Evolutionary conservation across 1,284 basidiomycete genomes (phyloP), one percentile per base, ranked within the genome.

Genomic region (Tylopilus sp.): DNA sequence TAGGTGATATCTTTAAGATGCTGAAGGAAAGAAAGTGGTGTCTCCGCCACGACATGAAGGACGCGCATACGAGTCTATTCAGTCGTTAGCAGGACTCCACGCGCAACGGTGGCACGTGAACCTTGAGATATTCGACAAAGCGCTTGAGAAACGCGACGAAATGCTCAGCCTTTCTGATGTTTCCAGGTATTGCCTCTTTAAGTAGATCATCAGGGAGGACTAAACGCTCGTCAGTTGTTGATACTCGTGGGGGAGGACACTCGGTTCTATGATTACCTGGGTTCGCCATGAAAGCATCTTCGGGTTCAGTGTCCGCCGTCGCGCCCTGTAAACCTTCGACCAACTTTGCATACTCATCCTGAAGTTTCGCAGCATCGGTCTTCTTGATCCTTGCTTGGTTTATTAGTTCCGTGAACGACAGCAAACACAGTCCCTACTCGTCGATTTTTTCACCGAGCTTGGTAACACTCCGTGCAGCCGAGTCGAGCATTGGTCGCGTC

Each of bases 1-100:
- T 93, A 99, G 11, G 97, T 99, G 59, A 99, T 97, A 63, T 99
- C 97, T 70, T 97, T 99, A 41, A 99, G 76, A 71, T 99, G 97
- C 62, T 98, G 97, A 36, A 99, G 72, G 70, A 99, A 99, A 2
- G 95, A 98, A n/a, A 92, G 75, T 0, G 97, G 97, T 4, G 97
- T 99, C 69, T 99, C 97, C n/a, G 97, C 97, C 9, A 99, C 97
- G 54, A 99, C 97, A 65, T 99, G 97, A 21, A 99, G 75, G 12
- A 99, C 97, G 41, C 97, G 84, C 96, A 99, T 99, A 43, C 97
- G 82, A 8, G 97, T 99, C 92, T 95, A 55, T 28, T 16, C 33
- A 15, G 7, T 13, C 44, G 35, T 65, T 41, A 60, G 55, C 52
- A 6, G 33, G 35, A 53, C 51, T 43, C 26, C 40, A 48, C 30